Conservation (phyloP, 371 early-diverging fungal genomes). For the Mortierella sp. region DNA sequence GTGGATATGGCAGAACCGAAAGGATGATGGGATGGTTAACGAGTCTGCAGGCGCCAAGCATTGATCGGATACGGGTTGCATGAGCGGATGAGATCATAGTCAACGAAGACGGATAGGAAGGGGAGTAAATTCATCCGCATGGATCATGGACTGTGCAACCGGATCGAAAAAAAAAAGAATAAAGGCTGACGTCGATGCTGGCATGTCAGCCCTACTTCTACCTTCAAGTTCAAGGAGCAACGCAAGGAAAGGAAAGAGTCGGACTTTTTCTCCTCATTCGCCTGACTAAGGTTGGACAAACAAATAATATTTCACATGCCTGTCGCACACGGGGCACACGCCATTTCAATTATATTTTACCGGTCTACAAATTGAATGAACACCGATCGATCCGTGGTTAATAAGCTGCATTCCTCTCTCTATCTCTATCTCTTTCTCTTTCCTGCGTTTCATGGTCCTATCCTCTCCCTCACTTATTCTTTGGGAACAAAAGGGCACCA, state of each 20-base stretch:
- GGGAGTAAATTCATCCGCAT: not conserved
- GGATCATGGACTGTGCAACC: conserved; percentile 10
- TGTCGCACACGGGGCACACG: not conserved
- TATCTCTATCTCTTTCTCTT: no score
- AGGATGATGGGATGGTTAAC: not conserved
- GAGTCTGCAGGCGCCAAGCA: not conserved
- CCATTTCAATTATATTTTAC: not conserved
- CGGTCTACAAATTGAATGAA: not conserved
- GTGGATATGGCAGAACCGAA: not conserved
- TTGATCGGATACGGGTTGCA: not conserved
- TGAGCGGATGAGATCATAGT: not conserved
- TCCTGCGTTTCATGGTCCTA: no score
- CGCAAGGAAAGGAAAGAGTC: not conserved
- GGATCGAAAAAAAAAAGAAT: not conserved
- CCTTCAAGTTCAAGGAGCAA: not conserved
- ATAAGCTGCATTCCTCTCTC: not conserved
- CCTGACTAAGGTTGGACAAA: not conserved
- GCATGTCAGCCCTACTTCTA: not conserved
- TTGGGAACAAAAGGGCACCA: not conserved
- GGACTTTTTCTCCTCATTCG: not conserved
- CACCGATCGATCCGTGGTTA: not conserved
- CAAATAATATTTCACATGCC: conserved; percentile 2
- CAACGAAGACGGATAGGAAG: not conserved
- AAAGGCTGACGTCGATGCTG: not conserved
- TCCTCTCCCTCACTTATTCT: not conserved